These are phyloP conservation scores for Urtica urens DNA, from an alignment of 306 rosid species.

Conservation along the genomic window DNA sequence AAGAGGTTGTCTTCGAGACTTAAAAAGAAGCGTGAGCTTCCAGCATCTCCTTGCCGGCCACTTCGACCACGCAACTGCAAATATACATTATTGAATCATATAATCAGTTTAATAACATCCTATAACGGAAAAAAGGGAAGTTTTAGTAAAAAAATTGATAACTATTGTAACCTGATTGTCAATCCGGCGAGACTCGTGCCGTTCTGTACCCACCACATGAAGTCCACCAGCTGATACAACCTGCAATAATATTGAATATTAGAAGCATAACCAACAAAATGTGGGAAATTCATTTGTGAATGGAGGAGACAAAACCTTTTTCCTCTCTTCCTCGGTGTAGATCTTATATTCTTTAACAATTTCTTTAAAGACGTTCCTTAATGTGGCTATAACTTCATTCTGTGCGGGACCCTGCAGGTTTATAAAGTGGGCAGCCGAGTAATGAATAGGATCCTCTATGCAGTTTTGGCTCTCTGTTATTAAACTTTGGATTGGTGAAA, in stretches of 20 bases:
- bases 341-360: slow-evolving; percentile 73
- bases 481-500: slow-evolving; percentile 2
- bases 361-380: slow-evolving; percentile 67
- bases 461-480: slow-evolving; percentile 2
- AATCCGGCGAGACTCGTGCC: slow-evolving; percentile 89
- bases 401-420: slow-evolving; percentile 75
- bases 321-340: slow-evolving; percentile 82
- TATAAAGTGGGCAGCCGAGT: slow-evolving; percentile 1
- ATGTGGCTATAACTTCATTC: slow-evolving; percentile 71
- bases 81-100: too few species aligned
- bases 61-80: slow-evolving; percentile 87
- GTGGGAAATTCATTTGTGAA: slow-evolving; percentile 6
- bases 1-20: slow-evolving; percentile 97
- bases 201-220: slow-evolving; percentile 91
- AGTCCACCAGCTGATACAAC: slow-evolving; percentile 96
- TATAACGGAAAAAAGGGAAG: too few species aligned
- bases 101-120: too few species aligned
- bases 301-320: slow-evolving; percentile 41
- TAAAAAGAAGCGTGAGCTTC: slow-evolving; percentile 90
- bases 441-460: slow-evolving; percentile 7
- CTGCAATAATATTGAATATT: slow-evolving; percentile 31
- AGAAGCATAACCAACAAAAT: slow-evolving; percentile 10
- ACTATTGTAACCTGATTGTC: slow-evolving; percentile 80
- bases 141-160: slow-evolving; percentile 10
- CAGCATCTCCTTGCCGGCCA: slow-evolving; percentile 96